Evolutionary conservation across 2,329 filamentous ascomycete species (phyloP).

Genomic region (Zalaria obscura): DNA sequence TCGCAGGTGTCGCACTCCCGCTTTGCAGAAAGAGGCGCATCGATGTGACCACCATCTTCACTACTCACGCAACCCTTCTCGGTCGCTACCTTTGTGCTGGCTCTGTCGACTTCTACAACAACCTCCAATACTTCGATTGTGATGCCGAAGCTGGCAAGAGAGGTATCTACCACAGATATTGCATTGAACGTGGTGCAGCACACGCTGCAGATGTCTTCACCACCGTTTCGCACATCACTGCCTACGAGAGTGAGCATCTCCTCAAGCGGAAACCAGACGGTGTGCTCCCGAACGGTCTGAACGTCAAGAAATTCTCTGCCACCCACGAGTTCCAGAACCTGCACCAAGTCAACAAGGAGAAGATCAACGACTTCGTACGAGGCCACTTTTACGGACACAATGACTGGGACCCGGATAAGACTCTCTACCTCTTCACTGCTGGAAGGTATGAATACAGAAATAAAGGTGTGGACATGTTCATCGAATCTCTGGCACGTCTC

Average conservation of each 20-base stretch:
- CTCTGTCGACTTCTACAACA: slow-evolving; percentile 98
- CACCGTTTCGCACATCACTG: slow-evolving; percentile 95
- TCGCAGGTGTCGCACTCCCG: slow-evolving; percentile 84
- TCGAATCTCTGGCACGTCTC: slow-evolving; percentile 84
- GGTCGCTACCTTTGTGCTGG: slow-evolving; percentile 94
- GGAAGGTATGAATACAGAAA: slow-evolving; percentile 97
- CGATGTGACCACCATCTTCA: slow-evolving; percentile 96
- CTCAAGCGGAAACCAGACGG: slow-evolving; percentile 96
- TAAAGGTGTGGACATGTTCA: slow-evolving; percentile 99
- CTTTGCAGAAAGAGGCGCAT: slow-evolving; percentile 88
- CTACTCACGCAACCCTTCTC: slow-evolving; percentile 88
- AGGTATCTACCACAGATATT: slow-evolving; percentile 96
- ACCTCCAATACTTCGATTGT: slow-evolving; percentile 90
- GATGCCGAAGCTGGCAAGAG: slow-evolving; percentile 94
- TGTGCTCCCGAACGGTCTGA: slow-evolving; percentile 88
- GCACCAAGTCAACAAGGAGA: slow-evolving; percentile 91
- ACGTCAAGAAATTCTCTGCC: slow-evolving; percentile 96
- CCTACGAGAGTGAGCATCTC: slow-evolving; percentile 93
- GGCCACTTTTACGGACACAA: slow-evolving; percentile 98
- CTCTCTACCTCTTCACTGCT: slow-evolving; percentile 92
- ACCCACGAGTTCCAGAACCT: slow-evolving; percentile 99
- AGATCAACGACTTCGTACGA: slow-evolving; percentile 95
- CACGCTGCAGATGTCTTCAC: slow-evolving; percentile 95
- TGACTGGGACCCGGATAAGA: slow-evolving; percentile 93
- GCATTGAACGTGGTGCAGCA: slow-evolving; percentile 86